Evolutionary conservation across 371 early-diverging fungal species (phyloP), one percentile per base, ranked within the genome.

Genomic region (Mortierella sp.): DNA sequence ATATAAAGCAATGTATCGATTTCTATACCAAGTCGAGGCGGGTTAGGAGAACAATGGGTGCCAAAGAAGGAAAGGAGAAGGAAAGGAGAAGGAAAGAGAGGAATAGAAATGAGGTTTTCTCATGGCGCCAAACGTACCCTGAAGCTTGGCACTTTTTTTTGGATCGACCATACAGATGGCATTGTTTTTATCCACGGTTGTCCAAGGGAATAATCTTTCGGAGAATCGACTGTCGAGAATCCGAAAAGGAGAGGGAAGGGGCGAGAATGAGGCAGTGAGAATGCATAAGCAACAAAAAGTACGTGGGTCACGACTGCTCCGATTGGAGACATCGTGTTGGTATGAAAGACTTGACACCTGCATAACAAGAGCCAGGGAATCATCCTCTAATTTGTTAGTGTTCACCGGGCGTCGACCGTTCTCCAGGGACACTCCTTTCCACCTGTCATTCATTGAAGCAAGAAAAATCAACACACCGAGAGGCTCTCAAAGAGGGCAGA

Each of bases 21-120:
- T 68, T 68, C 4, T 35, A 41, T 21, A 11, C 24, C 68, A 24
- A 41, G 4, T 38, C 16, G 41, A 38, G 41, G 38, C 24, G 10
- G 38, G 18, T 24, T 7, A 8, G 41, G 35, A 38, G 68, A 38
- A 21, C 35, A 5, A 68, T 68, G 38, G 21, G 24, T 41, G 41
- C 68, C 68, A 68, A 18, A 63, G 65, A 63, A 63, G 65, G 63
- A 35, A 63, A 32, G 63, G 63, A 60, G 27, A 16, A 12, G 18
- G 43, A 41, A 41, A 41, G 41, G 41, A 41, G 41, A 41, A 6
- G 41, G 35, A 35, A 35, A 35, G 35, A 35, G 35, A 35, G 35
- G 3, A 35, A 35, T 16, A 16, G 49, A 18, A 49, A 51, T 51
- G 51, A 51, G 10, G 65, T 6, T 35, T 63, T 21, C 38, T 21